A percentile compares a stretch with the other conserved stretches of the same genome.
Evolutionary conservation across 2,329 filamentous ascomycete genomes (phyloP).

Genomic region (Aspergillus sp.): DNA sequence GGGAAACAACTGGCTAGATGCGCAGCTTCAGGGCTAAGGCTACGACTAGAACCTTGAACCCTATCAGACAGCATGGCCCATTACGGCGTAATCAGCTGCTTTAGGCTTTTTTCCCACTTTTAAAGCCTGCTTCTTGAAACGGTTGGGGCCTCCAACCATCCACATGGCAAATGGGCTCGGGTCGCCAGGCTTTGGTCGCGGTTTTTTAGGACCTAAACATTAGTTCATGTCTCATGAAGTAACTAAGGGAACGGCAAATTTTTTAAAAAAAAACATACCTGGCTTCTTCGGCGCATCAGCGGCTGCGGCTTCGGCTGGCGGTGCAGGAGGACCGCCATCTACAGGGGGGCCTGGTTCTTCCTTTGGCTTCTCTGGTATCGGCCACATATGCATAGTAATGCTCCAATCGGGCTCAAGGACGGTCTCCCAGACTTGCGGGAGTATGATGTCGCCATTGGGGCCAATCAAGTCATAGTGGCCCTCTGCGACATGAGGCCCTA

Average conservation of each 20-base stretch:
- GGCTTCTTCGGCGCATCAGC: slow-evolving; percentile 32
- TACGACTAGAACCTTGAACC: slow-evolving; percentile 3
- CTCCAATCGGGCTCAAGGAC: slow-evolving; percentile 76
- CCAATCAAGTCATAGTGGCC: slow-evolving; percentile 80
- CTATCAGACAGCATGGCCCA: slow-evolving; percentile 34
- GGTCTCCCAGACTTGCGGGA: slow-evolving; percentile 78
- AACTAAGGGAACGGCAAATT: neutral
- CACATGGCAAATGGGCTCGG: slow-evolving; percentile 44
- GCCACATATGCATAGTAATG: slow-evolving; percentile 68
- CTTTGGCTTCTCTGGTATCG: slow-evolving; percentile 54
- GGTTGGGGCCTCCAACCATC: slow-evolving; percentile 41
- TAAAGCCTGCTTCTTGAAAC: slow-evolving; percentile 37
- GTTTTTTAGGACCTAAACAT: slow-evolving; percentile 32
- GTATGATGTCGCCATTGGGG: slow-evolving; percentile 77
- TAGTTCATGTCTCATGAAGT: neutral
- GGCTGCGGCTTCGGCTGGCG: slow-evolving; percentile 16
- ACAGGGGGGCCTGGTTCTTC: slow-evolving; percentile 33
- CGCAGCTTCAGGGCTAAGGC: neutral
- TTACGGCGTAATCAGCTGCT: slow-evolving; percentile 22
- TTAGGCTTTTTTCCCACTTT: slow-evolving; percentile 51
- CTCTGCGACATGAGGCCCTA: slow-evolving; percentile 72
- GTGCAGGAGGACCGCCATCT: slow-evolving; percentile 22
- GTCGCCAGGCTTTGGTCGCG: slow-evolving; percentile 23
- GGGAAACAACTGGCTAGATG: neutral
- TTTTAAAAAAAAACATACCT: slow-evolving; percentile 26